These are phyloP conservation scores for Pseudopithomyces chartarum DNA, from an alignment of 2,329 filamentous ascomycete species.

Conservation along the genomic window DNA sequence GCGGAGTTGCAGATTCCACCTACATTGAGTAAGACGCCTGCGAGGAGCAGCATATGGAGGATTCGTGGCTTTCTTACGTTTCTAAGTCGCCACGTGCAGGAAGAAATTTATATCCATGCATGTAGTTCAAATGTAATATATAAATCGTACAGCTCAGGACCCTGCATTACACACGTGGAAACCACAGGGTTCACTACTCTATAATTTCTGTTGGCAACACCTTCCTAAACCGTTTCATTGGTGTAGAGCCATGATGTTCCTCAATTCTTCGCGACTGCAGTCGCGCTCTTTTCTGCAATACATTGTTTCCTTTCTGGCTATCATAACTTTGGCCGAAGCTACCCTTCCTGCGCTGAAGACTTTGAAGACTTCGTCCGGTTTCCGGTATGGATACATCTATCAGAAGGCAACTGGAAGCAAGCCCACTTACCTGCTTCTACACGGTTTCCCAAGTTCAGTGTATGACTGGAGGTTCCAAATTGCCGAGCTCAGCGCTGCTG, in stretches of 20 bases:
- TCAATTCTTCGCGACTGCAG: neutral
- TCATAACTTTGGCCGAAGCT: neutral
- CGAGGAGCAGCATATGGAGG: too few relatives aligned
- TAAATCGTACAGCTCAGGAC: too few relatives aligned
- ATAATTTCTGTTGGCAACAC: too few relatives aligned
- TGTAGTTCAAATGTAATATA: too few relatives aligned
- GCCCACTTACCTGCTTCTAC: constrained; percentile 43
- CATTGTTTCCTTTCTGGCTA: neutral
- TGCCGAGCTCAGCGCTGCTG: constrained; percentile 42
- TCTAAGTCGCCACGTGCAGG: too few relatives aligned
- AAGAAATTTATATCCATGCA: too few relatives aligned
- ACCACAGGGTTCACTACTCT: too few relatives aligned
- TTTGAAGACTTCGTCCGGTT: neutral
- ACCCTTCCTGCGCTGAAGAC: neutral
- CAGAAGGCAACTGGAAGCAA: neutral
- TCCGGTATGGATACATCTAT: neutral
- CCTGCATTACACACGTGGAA: too few relatives aligned
- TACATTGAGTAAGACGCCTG: too few relatives aligned
- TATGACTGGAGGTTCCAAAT: constrained; percentile 51
- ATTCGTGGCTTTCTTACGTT: too few relatives aligned
- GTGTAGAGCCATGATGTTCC: neutral
- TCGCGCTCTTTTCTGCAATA: neutral
- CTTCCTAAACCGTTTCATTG: too few relatives aligned
- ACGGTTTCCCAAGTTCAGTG: constrained; percentile 55
- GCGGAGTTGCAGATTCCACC: too few relatives aligned